Evolutionary conservation across 2,329 filamentous ascomycete genomes (phyloP).

Genomic region (Fusarium veterinarium): DNA sequence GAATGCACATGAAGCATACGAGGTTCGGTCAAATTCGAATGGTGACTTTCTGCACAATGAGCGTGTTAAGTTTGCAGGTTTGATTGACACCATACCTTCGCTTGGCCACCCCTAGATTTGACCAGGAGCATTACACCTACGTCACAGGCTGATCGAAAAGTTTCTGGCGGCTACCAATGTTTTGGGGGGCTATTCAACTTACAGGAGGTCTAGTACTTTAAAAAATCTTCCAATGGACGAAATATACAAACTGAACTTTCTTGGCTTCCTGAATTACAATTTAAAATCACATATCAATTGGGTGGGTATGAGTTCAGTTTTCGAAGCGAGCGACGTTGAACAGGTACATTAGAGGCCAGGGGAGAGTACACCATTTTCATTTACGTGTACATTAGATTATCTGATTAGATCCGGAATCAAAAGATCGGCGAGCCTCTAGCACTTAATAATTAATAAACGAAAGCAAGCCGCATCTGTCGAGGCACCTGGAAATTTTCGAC

Average conservation of each 20-base stretch:
- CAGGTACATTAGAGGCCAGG: background rate
- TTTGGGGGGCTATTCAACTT: background rate
- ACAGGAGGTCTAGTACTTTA: background rate
- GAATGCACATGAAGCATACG: background rate
- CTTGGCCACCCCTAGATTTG: background rate
- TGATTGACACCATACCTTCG: background rate
- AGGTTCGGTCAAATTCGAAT: background rate
- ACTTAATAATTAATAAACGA: background rate
- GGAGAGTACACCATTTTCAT: conserved; percentile 1
- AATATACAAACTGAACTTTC: background rate
- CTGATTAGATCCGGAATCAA: conserved; percentile 25
- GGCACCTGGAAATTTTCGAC: background rate
- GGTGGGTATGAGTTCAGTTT: background rate
- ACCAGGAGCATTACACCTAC: background rate
- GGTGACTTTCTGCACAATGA: background rate
- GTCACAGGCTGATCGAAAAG: background rate
- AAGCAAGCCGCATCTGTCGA: background rate
- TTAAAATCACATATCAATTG: background rate
- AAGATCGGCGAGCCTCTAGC: conserved; percentile 6
- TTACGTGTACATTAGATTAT: conserved; percentile 20
- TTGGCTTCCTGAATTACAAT: background rate
- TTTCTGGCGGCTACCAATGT: background rate
- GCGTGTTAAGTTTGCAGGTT: background rate
- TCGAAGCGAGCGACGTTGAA: background rate
- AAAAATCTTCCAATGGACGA: background rate